These are phyloP conservation scores for Proliferodiscus dingleyae DNA, from an alignment of 2,329 filamentous ascomycete species.

Conservation along the genomic window DNA sequence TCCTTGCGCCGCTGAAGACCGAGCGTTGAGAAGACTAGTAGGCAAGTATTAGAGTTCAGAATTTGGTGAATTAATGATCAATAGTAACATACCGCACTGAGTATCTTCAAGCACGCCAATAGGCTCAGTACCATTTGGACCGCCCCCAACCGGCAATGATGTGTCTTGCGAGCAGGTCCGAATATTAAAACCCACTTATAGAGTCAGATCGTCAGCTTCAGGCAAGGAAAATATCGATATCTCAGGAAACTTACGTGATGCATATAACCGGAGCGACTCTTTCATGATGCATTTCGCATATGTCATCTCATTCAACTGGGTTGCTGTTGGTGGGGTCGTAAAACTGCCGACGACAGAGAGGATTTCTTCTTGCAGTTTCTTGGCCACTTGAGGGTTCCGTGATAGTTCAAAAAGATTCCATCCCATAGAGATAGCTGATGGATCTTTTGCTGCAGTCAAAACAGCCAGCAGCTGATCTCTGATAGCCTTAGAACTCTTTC, in stretches of 20 bases:
- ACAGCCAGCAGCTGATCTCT: not conserved
- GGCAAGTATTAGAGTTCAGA: not conserved
- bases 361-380: conserved; percentile 1
- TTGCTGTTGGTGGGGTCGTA: not conserved
- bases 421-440: not conserved
- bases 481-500: not conserved
- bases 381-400: not conserved
- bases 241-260: not conserved
- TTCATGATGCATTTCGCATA: conserved; percentile 2
- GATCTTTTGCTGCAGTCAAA: conserved; percentile 1
- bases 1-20: conserved; percentile 2
- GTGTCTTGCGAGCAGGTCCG: conserved; percentile 41
- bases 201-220: not conserved
- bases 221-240: too few species aligned
- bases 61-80: not conserved
- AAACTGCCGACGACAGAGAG: conserved; percentile 1
- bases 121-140: conserved; percentile 20
- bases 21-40: conserved; percentile 16
- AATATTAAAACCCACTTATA: conserved; percentile 35
- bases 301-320: conserved; percentile 3
- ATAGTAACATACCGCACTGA: conserved; percentile 6
- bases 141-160: conserved; percentile 27
- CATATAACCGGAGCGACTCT: conserved; percentile 1
- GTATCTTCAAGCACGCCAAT: conserved; percentile 19
- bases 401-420: conserved; percentile 1